These are phyloP conservation scores for Aspergillus carbonarius DNA, from an alignment of 2,329 filamentous ascomycete genomes.

Conservation along the genomic window DNA sequence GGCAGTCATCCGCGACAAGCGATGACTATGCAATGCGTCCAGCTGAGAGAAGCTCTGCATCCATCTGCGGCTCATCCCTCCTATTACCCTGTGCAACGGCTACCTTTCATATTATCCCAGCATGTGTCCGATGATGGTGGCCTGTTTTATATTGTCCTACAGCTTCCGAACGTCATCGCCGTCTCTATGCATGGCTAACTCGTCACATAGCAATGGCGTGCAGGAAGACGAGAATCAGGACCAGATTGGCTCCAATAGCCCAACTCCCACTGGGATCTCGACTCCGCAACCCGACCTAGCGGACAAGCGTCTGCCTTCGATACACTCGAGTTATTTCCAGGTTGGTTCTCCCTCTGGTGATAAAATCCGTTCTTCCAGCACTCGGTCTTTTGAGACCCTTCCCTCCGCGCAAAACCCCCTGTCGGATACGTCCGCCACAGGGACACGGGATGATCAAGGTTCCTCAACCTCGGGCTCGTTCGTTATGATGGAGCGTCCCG, in stretches of 20 bases:
- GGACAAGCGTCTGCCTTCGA: slow-evolving; percentile 92
- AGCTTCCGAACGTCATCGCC: not conserved
- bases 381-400: slow-evolving; percentile 36
- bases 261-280: slow-evolving; percentile 84
- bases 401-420: slow-evolving; percentile 24
- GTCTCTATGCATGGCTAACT: slow-evolving; percentile 27
- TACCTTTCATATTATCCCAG: not conserved
- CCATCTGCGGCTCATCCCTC: not conserved
- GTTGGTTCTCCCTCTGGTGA: slow-evolving; percentile 87
- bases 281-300: slow-evolving; percentile 91
- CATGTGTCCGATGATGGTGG: slow-evolving; percentile 6
- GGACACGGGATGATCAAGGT: slow-evolving; percentile 26
- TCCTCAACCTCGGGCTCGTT: slow-evolving; percentile 42
- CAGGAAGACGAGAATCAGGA: slow-evolving; percentile 46
- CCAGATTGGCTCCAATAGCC: slow-evolving; percentile 67
- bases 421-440: slow-evolving; percentile 25
- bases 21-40: slow-evolving; percentile 9
- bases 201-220: slow-evolving; percentile 24
- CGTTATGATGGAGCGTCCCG: slow-evolving; percentile 43
- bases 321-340: slow-evolving; percentile 97
- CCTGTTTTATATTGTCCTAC: slow-evolving; percentile 9
- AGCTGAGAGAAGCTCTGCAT: not conserved
- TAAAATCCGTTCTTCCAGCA: slow-evolving; percentile 53
- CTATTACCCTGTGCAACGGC: not conserved
- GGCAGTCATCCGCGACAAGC: not conserved